Conservation (phyloP, 495 filamentous ascomycete species). For the Aspergillus funiculosus region DNA sequence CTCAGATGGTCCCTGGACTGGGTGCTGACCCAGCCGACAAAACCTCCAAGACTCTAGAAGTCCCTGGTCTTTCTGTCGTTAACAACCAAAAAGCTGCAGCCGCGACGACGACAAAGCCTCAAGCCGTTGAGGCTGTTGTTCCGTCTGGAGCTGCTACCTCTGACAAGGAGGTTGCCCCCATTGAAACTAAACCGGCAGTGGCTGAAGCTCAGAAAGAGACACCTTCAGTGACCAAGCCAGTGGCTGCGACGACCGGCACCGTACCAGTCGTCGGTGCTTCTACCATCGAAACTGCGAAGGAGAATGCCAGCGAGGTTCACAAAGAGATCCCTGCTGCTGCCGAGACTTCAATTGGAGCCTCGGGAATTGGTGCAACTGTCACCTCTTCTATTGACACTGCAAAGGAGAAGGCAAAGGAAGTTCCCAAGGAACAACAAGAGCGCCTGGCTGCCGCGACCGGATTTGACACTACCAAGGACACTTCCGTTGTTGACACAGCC, state of each 20-base stretch:
- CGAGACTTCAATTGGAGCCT: background rate
- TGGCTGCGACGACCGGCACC: background rate
- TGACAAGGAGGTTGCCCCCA: conserved; percentile 7
- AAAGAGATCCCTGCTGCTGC: conserved; percentile 1
- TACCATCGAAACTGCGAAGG: background rate
- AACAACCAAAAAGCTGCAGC: conserved; percentile 7
- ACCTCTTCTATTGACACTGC: background rate
- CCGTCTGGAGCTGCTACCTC: conserved; percentile 3
- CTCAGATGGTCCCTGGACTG: conserved; percentile 20
- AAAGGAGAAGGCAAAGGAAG: background rate
- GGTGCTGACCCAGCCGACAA: conserved; percentile 18
- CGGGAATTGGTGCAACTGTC: conserved; percentile 3
- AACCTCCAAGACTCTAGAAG: conserved; percentile 11
- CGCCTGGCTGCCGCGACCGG: conserved; percentile 2
- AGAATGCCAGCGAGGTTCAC: background rate
- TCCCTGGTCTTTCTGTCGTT: conserved; percentile 15
- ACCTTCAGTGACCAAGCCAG: conserved; percentile 1
- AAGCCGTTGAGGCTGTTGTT: conserved; percentile 1
- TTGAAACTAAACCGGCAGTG: conserved; percentile 4
- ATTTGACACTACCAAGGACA: background rate
- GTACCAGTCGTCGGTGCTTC: background rate
- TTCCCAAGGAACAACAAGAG: background rate
- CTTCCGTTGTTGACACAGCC: background rate
- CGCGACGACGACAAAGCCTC: background rate
- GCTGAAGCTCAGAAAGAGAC: background rate